Percentiles rank a stretch among this genome's conserved stretches.
Evolutionary conservation across 768 basidiomycete species (phyloP).

Genomic region (Lactarius trivialis): DNA sequence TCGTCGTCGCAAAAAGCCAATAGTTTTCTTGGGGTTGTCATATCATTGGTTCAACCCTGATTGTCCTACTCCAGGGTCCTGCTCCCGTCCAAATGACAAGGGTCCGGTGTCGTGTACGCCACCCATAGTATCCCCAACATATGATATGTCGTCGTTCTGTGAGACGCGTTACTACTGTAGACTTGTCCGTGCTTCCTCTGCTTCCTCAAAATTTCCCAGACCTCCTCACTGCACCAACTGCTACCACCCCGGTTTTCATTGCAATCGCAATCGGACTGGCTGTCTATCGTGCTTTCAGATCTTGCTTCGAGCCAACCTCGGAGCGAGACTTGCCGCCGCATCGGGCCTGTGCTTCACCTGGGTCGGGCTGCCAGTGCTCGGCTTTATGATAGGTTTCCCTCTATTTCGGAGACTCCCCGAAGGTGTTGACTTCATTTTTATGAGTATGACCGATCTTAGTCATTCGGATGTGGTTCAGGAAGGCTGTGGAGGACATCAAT

Average conservation of each 20-base stretch:
- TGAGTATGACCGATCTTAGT: conserved; percentile 65
- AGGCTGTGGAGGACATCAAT: conserved; percentile 75
- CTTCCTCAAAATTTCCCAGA: conserved; percentile 48
- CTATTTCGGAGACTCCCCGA: neutral
- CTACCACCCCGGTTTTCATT: conserved; percentile 57
- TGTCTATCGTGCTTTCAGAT: conserved; percentile 57
- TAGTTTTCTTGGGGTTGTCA: conserved; percentile 47
- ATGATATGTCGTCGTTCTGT: conserved; percentile 39
- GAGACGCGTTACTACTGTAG: conserved; percentile 32
- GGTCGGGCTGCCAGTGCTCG: conserved; percentile 68
- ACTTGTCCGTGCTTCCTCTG: conserved; percentile 63
- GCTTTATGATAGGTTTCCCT: conserved; percentile 62
- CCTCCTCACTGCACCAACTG: conserved; percentile 52
- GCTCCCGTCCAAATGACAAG: conserved; percentile 44
- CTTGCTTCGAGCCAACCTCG: conserved; percentile 60
- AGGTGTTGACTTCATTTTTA: neutral
- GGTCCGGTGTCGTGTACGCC: conserved; percentile 50
- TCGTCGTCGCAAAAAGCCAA: conserved; percentile 39
- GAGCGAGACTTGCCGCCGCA: conserved; percentile 40
- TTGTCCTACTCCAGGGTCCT: conserved; percentile 50
- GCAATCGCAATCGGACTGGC: conserved; percentile 51
- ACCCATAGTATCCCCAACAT: conserved; percentile 49
- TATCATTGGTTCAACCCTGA: conserved; percentile 1
- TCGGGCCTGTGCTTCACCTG: conserved; percentile 58
- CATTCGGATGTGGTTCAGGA: conserved; percentile 75